Base-by-base conservation (phyloP, 805 yeast genomes). In the Yamadazyma olivae region DNA sequence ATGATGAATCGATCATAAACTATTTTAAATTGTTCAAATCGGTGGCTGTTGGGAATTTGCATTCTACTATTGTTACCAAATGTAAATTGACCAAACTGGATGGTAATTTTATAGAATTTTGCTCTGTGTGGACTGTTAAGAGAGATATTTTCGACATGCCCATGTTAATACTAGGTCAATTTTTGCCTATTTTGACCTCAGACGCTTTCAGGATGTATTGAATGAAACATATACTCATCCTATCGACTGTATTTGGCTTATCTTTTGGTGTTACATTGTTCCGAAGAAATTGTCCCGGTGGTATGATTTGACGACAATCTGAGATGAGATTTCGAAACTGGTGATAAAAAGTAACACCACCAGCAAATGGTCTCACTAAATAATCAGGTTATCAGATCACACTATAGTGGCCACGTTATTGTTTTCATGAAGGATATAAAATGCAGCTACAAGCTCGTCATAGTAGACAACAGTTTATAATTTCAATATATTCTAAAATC, bases 121-220 rank as follows among this genome's bases (percentile, higher is more conserved):
- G 89, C 26, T 79, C 87, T 27, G 86, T 86, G 12, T 83, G 93
- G 89, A 86, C 95, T 0, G 87, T 86, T 12, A 83, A 83, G 46
- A 65, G 93, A 46, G 95, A 86, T 59, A 77, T 81, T 32, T 86
- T 84, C 59, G 91, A 84, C 57, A 77, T 86, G 32, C 95, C 95
- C 6, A 79, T 85, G 86, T 64, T 86, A 51, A 78, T 86, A 14
- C 81, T 84, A 30, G 95, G 95, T 0, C 91, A 86, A 52, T 83
- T 84, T 50, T 54, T 84, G 28, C 93, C 93, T 1, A 74, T 83
- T 2, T 59, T 83, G 23, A 27, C 43, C 4, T 32, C 43, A 3
- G 65, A 60, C 20, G 59, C 59, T 1, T 55, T 59, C 12, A 37
- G 66, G 16, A 52, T 54, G 51, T 61, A 63, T 39, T 63, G 38